Conservation (phyloP, 768 basidiomycete genomes). For the Pulveroboletus sp. region DNA sequence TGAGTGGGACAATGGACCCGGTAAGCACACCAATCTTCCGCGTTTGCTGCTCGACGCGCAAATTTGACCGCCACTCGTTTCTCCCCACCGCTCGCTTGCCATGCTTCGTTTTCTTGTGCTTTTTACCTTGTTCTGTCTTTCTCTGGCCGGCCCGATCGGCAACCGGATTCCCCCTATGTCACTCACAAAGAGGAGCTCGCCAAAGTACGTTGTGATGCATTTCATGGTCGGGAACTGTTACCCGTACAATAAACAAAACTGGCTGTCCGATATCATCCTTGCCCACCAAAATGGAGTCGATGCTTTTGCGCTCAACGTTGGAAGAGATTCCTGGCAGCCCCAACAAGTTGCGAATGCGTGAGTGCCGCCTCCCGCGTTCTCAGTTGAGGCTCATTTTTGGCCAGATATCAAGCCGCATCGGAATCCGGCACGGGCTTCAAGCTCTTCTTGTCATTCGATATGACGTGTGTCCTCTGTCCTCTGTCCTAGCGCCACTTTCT, state of each 20-base stretch:
- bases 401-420: slow-evolving; percentile 54
- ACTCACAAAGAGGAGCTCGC: slow-evolving; percentile 12
- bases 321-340: slow-evolving; percentile 61
- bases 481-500: neutral
- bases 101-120: slow-evolving; percentile 14
- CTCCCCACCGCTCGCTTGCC: slow-evolving; percentile 8
- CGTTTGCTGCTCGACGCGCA: slow-evolving; percentile 13
- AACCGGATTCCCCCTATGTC: neutral
- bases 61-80: slow-evolving; percentile 16
- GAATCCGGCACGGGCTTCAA: slow-evolving; percentile 58
- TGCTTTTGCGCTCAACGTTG: slow-evolving; percentile 71
- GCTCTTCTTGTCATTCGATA: slow-evolving; percentile 77
- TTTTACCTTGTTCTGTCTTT: slow-evolving; percentile 10
- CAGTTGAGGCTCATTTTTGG: slow-evolving; percentile 16
- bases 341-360: slow-evolving; percentile 63
- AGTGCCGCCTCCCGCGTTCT: slow-evolving; percentile 18
- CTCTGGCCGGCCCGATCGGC: slow-evolving; percentile 14
- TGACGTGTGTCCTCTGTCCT: slow-evolving; percentile 49
- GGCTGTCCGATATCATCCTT: slow-evolving; percentile 51
- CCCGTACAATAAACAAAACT: slow-evolving; percentile 46
- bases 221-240: slow-evolving; percentile 67
- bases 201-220: slow-evolving; percentile 55
- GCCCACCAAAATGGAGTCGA: slow-evolving; percentile 62
- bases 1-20: neutral
- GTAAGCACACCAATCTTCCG: neutral